Evolutionary conservation across 2,329 filamentous ascomycete species (phyloP).

Genomic region (Sclerotiophoma versabilis): DNA sequence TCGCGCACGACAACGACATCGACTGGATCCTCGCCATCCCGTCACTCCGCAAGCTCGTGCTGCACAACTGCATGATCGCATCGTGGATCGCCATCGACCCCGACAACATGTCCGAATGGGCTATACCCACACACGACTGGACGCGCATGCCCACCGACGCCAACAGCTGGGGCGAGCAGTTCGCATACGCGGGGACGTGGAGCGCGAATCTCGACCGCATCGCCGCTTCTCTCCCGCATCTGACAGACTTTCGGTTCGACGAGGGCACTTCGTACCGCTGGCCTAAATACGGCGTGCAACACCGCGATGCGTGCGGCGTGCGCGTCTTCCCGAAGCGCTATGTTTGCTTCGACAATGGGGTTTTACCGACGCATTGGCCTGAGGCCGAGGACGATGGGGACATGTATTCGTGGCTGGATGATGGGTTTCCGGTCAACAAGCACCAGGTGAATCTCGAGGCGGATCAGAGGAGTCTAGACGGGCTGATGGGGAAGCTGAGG

Average conservation of each 20-base stretch:
- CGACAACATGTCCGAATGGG: slow-evolving; percentile 1
- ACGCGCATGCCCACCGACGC: neutral
- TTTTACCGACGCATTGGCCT: slow-evolving; percentile 16
- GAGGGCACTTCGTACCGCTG: neutral
- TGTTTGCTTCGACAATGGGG: slow-evolving; percentile 13
- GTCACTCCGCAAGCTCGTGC: slow-evolving; percentile 10
- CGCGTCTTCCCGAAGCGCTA: slow-evolving; percentile 11
- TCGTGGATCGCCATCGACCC: slow-evolving; percentile 5
- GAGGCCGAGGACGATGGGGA: slow-evolving; percentile 5
- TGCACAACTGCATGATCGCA: slow-evolving; percentile 20
- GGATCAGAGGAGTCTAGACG: slow-evolving; percentile 14
- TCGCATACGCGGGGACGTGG: neutral
- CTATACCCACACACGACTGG: neutral
- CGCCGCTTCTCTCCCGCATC: neutral
- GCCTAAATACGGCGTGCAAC: neutral
- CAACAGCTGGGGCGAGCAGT: neutral
- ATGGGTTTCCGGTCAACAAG: neutral
- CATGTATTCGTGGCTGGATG: neutral
- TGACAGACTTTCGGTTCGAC: slow-evolving; percentile 2
- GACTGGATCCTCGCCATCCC: slow-evolving; percentile 16
- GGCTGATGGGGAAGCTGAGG: neutral
- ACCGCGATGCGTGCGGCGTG: neutral
- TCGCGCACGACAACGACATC: slow-evolving; percentile 18
- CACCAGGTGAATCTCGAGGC: slow-evolving; percentile 7
- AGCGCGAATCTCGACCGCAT: neutral